Evolutionary conservation across 306 rosid genomes (phyloP).

Genomic region (Vachellia collinsii): DNA sequence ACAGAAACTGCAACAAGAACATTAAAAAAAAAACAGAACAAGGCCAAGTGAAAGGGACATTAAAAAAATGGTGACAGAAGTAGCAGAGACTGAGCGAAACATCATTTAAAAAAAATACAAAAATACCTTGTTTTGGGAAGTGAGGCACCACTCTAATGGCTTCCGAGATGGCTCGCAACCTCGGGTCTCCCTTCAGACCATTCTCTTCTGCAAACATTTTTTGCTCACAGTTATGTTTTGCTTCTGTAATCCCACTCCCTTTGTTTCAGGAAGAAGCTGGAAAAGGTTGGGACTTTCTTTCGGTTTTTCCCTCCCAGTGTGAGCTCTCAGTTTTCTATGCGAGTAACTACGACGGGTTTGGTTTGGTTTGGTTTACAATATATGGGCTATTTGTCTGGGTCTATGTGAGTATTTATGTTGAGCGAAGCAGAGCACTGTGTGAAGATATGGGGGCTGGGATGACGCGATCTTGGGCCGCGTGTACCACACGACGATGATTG

Average conservation of each 20-base stretch:
- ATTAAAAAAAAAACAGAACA: background rate
- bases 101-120: background rate
- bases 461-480: slow-evolving; percentile 31
- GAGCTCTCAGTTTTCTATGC: slow-evolving; percentile 28
- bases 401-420: slow-evolving; percentile 38
- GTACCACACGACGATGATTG: background rate
- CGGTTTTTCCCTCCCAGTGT: slow-evolving; percentile 34
- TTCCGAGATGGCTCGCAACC: slow-evolving; percentile 82
- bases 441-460: slow-evolving; percentile 23
- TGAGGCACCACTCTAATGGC: slow-evolving; percentile 96
- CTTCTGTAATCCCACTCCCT: slow-evolving; percentile 18
- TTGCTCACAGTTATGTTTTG: background rate
- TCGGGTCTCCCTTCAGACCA: slow-evolving; percentile 96
- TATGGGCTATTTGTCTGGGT: background rate
- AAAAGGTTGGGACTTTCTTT: background rate
- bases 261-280: background rate
- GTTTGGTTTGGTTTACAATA: slow-evolving; percentile 24
- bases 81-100: background rate
- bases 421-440: slow-evolving; percentile 41
- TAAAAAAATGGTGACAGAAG: background rate
- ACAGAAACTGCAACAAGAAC: slow-evolving; percentile 13
- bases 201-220: slow-evolving; percentile 92
- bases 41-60: background rate
- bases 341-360: slow-evolving; percentile 24
- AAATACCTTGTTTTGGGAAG: slow-evolving; percentile 86